Base-by-base conservation (phyloP, 768 basidiomycete species). In the Pleurotus tuber-regium region DNA sequence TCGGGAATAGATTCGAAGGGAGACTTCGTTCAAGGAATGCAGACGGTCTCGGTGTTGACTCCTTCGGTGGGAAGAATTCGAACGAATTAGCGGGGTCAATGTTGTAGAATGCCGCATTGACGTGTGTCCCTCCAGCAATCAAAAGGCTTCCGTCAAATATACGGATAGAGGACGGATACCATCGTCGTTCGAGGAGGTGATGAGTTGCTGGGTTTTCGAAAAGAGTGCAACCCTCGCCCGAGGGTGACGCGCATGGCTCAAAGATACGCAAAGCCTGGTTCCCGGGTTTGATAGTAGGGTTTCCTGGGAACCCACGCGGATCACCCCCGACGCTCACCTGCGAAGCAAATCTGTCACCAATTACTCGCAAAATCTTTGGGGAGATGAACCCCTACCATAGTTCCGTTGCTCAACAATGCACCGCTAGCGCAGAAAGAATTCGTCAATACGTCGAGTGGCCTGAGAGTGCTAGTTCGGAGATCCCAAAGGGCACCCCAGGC, bases 111-210 rank as follows among this genome's bases (percentile, higher is more conserved):
- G 14, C 19, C 1, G 53, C 43, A 31, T 33, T 39, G 6, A 35
- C 68, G 63, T 74, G 70, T 59, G 71, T 74, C n/a, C 73, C 69
- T 3, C 71, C 70, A 54, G 64, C 50, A 25, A 61, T 43, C 58
- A 59, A 59, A 11, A 61, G 57, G 30, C 54, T 56, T 18, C 60
- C 60, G 31, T 61, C 60, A 14, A 53, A 53, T 18, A 63, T 56
- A 11, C 61, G 50, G 3, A 60, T 47, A n/a, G 60, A 54, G 4
- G 58, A 56, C 3, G 63, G 60, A 41, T 64, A 64, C 62, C 63
- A 63, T 14, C 63, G 50, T 26, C 38, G 46, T 18, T 51, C 53
- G 21, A 55, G 53, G 16, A 63, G 53, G 43, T 60, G 61, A 11
- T 61, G 51, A 11, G 54, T 43, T 19, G 1, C 54, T 8, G 61